A percentile compares a stretch with the other conserved stretches of the same genome.
These are phyloP conservation scores for Leccinum variicolor DNA, from an alignment of 768 basidiomycete species.

Conservation along the genomic window DNA sequence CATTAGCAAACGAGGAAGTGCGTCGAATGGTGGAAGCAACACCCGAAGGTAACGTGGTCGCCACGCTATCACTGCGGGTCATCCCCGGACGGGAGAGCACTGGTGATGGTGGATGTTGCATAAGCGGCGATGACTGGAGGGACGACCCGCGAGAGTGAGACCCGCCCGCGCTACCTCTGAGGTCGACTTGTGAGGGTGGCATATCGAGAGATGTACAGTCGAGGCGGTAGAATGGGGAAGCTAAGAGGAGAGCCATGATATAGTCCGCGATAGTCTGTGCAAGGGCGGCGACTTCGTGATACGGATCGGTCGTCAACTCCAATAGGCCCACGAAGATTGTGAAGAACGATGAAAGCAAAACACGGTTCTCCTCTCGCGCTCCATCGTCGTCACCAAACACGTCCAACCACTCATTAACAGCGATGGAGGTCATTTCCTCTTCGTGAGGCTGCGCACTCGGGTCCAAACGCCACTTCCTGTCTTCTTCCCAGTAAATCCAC, in stretches of 20 bases:
- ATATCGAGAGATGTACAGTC: constrained; percentile 61
- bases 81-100: constrained; percentile 46
- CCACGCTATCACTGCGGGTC: constrained; percentile 59
- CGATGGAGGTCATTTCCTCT: constrained; percentile 71
- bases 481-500: constrained; percentile 96
- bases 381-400: constrained; percentile 59
- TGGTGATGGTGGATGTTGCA: constrained; percentile 44
- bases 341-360: constrained; percentile 88
- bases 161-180: constrained; percentile 26
- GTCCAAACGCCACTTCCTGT: constrained; percentile 57
- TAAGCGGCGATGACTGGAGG: constrained; percentile 46
- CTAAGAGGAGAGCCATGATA: constrained; percentile 82
- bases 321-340: constrained; percentile 86
- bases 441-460: constrained; percentile 39
- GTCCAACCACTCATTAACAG: constrained; percentile 77
- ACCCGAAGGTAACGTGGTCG: constrained; percentile 55
- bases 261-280: constrained; percentile 93
- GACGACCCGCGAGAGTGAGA: constrained; percentile 45
- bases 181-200: constrained; percentile 42
- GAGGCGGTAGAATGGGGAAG: constrained; percentile 81
- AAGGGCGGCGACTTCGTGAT: constrained; percentile 86
- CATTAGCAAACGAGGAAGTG: constrained; percentile 79
- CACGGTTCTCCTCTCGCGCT: constrained; percentile 72
- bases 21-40: constrained; percentile 69
- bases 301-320: constrained; percentile 90